Evolutionary conservation across 1,139 yeast genomes (phyloP).

Genomic region (Yamadazyma diddensiae): DNA sequence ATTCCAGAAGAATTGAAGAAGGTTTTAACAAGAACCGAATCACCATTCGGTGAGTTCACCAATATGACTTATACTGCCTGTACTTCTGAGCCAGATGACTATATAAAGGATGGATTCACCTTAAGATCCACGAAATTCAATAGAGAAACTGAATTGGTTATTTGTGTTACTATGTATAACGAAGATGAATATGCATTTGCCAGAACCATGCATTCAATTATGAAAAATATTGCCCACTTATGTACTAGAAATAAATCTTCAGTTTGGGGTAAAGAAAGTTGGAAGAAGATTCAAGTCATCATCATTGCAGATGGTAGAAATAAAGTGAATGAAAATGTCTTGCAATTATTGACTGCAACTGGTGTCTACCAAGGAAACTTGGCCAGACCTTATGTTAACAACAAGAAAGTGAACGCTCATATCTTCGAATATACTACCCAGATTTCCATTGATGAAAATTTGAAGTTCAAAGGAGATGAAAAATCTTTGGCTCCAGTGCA

Average conservation of each 20-base stretch:
- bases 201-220: conserved; percentile 88
- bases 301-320: conserved; percentile 93
- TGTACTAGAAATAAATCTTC: conserved; percentile 76
- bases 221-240: conserved; percentile 85
- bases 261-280: conserved; percentile 92
- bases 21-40: conserved; percentile 76
- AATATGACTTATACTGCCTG: conserved; percentile 95
- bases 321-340: conserved; percentile 75
- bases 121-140: conserved; percentile 80
- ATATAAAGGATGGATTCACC: conserved; percentile 75
- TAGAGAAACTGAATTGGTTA: conserved; percentile 84
- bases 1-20: conserved; percentile 83
- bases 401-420: conserved; percentile 87
- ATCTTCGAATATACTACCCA: conserved; percentile 92
- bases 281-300: conserved; percentile 92
- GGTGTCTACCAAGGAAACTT: conserved; percentile 97
- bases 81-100: conserved; percentile 85
- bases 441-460: conserved; percentile 76
- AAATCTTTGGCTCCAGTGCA: conserved; percentile 92
- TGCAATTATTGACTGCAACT: conserved; percentile 84
- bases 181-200: conserved; percentile 88
- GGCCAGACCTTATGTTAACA: conserved; percentile 90
- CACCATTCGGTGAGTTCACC: conserved; percentile 78
- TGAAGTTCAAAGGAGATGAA: conserved; percentile 75
- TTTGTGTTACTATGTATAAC: conserved; percentile 94